Base-by-base conservation (phyloP, 805 yeast genomes). In the Limtongozyma cylindracea region DNA sequence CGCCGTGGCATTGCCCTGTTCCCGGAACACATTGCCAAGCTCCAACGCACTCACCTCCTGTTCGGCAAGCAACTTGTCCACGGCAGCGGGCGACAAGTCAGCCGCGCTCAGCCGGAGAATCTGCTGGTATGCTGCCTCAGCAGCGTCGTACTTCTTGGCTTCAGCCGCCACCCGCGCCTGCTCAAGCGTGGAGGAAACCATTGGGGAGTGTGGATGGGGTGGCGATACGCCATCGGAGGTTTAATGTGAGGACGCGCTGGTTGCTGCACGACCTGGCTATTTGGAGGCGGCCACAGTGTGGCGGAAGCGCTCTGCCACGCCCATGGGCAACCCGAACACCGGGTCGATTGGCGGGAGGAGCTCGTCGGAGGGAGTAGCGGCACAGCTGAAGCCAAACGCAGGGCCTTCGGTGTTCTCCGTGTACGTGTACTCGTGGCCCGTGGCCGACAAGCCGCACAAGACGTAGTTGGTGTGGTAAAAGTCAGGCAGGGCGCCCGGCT, bases 381-480 rank as follows among this genome's bases (percentile, higher is more conserved):
- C n/a, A n/a, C n/a, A n/a, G n/a, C n/a, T n/a, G n/a, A n/a, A n/a
- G n/a, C n/a, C n/a, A n/a, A 23, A 27, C 2, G 29, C 20, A 3
- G 28, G 18, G 5, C 29, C 32, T 4, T 27, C 31, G 16, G 11
- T 10, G 4, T 9, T 19, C n/a, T 24, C 30, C 9, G 8, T 17
- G 10, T 24, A 26, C 14, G 20, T 17, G 23, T 20, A 29, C 3
- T 11, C 13, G 31, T 65, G 48, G 31, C 66, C 73, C 10, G 63
- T 49, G 20, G 55, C 45, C 20, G 77, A 60, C 14, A 84, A 46
- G 0, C 98, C 99, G 24, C 71, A 46, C 2, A 82, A 45, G 0
- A 68, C 65, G 38, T 88, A 88, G 37, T 82, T 78, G 2, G 94
- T 70, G 37, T 88, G 99, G 41, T 88, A 88, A 26, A 69, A 71